Evolutionary conservation across 2,329 filamentous ascomycete species (phyloP).

Genomic region (Aspergillus luchuensis): DNA sequence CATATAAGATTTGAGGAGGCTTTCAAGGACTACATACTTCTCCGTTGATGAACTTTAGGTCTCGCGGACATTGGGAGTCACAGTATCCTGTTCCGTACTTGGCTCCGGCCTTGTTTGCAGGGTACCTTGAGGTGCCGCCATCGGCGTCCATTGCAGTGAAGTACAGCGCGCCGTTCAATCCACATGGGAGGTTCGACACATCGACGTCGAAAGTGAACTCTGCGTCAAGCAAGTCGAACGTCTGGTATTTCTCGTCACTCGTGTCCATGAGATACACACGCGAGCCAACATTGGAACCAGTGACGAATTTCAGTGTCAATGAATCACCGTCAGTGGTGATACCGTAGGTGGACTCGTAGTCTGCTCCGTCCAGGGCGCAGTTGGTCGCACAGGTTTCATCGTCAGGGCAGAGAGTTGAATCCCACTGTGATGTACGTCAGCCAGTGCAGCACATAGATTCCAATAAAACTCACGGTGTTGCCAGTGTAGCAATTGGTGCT

Average conservation of each 20-base stretch:
- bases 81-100: conserved; percentile 66
- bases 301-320: conserved; percentile 53
- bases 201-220: conserved; percentile 75
- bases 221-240: conserved; percentile 64
- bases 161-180: conserved; percentile 71
- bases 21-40: conserved; percentile 26
- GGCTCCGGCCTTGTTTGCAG: conserved; percentile 59
- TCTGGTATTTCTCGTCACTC: conserved; percentile 62
- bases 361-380: conserved; percentile 59
- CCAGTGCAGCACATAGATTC: not conserved
- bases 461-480: conserved; percentile 38
- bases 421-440: conserved; percentile 35
- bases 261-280: conserved; percentile 65
- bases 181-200: conserved; percentile 67
- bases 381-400: conserved; percentile 55
- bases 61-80: conserved; percentile 58
- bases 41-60: conserved; percentile 48
- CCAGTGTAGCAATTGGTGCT: conserved; percentile 60
- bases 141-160: conserved; percentile 61
- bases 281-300: conserved; percentile 47
- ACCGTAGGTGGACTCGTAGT: conserved; percentile 56
- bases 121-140: conserved; percentile 57
- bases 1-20: not conserved
- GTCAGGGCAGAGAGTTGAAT: conserved; percentile 51
- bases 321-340: conserved; percentile 53